These are phyloP conservation scores for Intubia oerlemansii DNA, from an alignment of 2,329 filamentous ascomycete genomes.

Conservation along the genomic window DNA sequence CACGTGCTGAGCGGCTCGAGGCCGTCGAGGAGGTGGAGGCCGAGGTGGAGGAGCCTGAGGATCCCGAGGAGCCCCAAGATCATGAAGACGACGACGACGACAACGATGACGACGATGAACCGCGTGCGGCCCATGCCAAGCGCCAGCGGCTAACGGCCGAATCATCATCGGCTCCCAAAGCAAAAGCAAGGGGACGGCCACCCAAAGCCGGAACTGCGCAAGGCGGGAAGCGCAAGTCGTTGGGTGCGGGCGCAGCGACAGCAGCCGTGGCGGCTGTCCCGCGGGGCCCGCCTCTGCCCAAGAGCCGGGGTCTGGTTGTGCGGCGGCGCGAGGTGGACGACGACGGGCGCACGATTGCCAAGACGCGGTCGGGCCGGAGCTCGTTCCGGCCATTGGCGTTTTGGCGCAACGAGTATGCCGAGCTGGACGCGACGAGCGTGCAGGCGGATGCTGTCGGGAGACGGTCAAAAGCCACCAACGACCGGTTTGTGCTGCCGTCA, in stretches of 20 bases:
- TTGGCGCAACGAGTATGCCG: conserved; percentile 68
- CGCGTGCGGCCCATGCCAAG: conserved; percentile 3
- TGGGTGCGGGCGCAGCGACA: conserved; percentile 22
- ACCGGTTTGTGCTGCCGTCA: conserved; percentile 39
- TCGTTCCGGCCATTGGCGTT: conserved; percentile 62
- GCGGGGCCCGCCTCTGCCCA: conserved; percentile 32
- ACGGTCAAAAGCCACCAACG: conserved; percentile 12
- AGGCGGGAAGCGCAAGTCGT: conserved; percentile 15
- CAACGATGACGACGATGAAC: not conserved
- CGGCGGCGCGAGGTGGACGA: conserved; percentile 19
- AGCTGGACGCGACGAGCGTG: conserved; percentile 41
- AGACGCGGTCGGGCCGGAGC: conserved; percentile 55
- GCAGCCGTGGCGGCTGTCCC: conserved; percentile 23
- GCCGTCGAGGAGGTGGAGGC: conserved; percentile 5
- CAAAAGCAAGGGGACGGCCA: conserved; percentile 1
- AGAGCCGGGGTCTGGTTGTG: conserved; percentile 30
- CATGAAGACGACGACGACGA: not conserved
- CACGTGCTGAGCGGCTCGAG: no score
- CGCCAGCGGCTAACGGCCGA: conserved; percentile 2
- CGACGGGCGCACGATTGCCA: conserved; percentile 24
- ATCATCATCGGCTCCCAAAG: conserved; percentile 3
- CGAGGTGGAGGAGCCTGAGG: conserved; percentile 9
- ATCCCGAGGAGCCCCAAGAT: conserved; percentile 6
- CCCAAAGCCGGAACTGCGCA: not conserved
- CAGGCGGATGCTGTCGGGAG: conserved; percentile 17